Conservation (phyloP, 106 monocot species). For the Dioscorea alata region DNA sequence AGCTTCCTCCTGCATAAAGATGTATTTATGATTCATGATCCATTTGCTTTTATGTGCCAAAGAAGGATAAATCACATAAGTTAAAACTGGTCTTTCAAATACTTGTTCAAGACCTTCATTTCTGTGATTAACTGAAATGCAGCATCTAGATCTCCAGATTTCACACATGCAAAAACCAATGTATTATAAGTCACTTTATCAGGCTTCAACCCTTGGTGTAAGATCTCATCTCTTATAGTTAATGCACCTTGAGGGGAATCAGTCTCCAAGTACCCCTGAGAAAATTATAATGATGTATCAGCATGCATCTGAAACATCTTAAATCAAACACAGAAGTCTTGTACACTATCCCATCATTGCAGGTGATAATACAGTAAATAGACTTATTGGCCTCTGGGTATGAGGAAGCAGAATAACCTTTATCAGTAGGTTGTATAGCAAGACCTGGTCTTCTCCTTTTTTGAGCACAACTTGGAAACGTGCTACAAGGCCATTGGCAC, state of each 20-base stretch:
- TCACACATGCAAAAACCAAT: constrained; percentile 63
- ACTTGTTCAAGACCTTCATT: constrained; percentile 86
- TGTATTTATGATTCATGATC: not conserved
- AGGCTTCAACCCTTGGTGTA: constrained; percentile 72
- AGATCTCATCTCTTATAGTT: constrained; percentile 68
- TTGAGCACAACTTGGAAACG: constrained; percentile 53
- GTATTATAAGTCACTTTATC: constrained; percentile 79
- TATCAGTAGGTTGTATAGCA: constrained; percentile 80
- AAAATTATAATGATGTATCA: not conserved
- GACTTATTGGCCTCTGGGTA: no score
- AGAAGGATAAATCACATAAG: constrained; percentile 1
- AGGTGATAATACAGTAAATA: no score
- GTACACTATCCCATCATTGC: no score
- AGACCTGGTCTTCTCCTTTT: constrained; percentile 41
- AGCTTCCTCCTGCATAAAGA: constrained; percentile 64
- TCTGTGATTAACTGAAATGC: constrained; percentile 65
- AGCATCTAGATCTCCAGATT: constrained; percentile 50
- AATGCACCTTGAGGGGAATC: constrained; percentile 77
- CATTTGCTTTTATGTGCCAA: constrained; percentile 1
- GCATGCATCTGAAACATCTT: not conserved
- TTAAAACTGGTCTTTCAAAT: constrained; percentile 58
- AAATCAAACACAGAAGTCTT: no score
- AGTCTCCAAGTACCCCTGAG: constrained; percentile 69
- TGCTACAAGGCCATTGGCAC: constrained; percentile 85
- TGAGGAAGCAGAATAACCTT: constrained; percentile 36